These are phyloP conservation scores for Elaeis oleifera DNA, from an alignment of 202 grass and related monocot genomes.

Conservation along the genomic window DNA sequence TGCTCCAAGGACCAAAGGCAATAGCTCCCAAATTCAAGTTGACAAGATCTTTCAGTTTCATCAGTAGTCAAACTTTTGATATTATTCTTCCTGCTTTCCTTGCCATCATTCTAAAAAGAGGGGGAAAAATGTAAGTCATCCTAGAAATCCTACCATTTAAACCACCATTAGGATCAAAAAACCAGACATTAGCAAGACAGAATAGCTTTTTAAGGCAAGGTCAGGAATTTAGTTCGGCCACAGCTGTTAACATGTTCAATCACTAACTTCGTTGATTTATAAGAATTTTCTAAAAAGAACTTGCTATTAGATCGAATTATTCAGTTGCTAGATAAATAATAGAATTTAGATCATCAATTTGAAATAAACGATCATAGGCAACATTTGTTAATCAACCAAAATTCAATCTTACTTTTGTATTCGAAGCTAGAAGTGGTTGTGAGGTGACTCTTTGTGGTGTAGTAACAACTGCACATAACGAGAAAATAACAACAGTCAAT, in stretches of 20 bases:
- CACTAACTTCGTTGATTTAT: too few species aligned
- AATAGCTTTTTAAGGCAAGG: too few species aligned
- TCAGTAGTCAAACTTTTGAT: slow-evolving; percentile 50
- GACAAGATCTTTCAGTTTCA: slow-evolving; percentile 62
- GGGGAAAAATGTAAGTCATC: too few species aligned
- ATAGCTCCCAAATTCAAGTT: slow-evolving; percentile 92
- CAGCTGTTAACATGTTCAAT: too few species aligned
- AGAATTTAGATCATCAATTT: not conserved
- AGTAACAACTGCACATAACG: slow-evolving; percentile 37
- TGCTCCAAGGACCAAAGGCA: slow-evolving; percentile 92
- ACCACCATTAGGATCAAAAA: too few species aligned
- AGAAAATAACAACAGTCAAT: not conserved
- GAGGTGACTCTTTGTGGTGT: slow-evolving; percentile 33
- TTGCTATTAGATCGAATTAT: too few species aligned
- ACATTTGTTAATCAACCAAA: slow-evolving; percentile 23
- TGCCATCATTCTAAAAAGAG: slow-evolving; percentile 21
- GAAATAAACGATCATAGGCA: not conserved
- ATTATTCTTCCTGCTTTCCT: slow-evolving; percentile 3
- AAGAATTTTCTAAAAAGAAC: too few species aligned
- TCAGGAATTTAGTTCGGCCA: too few species aligned
- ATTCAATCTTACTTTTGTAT: slow-evolving; percentile 37
- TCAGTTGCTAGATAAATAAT: too few species aligned
- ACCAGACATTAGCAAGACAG: too few species aligned
- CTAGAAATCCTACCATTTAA: too few species aligned
- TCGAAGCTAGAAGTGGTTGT: slow-evolving; percentile 30